Percentiles rank a stretch among this genome's conserved stretches.
Evolutionary conservation across 164 flowering plant genomes (phyloP).

Genomic region (Malania oleifera): DNA sequence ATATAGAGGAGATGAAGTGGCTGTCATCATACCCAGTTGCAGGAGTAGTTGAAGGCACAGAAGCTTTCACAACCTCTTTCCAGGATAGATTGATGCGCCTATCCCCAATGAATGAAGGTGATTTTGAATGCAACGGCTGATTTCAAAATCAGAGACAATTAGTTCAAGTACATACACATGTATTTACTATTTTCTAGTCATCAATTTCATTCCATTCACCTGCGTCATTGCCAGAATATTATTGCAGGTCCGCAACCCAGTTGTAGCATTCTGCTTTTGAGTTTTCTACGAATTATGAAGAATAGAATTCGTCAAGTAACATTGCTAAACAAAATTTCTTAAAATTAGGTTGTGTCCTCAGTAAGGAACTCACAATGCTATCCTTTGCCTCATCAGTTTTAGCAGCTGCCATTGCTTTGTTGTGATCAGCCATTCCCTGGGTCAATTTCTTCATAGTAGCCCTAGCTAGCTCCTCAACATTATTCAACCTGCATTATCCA

Average conservation of each 20-base stretch:
- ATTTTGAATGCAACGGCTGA: conserved; percentile 73
- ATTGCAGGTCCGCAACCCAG: conserved; percentile 84
- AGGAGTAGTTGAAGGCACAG: conserved; percentile 32
- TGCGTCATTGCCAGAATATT: conserved; percentile 89
- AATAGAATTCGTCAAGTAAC: conserved; percentile 4
- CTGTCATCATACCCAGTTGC: conserved; percentile 46
- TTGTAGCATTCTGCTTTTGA: conserved; percentile 68
- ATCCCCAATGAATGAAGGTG: conserved; percentile 87
- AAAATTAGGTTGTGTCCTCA: neutral
- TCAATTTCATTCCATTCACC: conserved; percentile 30
- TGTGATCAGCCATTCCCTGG: conserved; percentile 85
- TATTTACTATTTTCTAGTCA: neutral
- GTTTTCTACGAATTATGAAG: conserved; percentile 49
- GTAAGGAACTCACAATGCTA: conserved; percentile 51
- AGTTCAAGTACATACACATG: neutral
- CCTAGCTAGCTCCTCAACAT: conserved; percentile 74
- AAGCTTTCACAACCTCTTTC: conserved; percentile 70
- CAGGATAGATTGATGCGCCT: conserved; percentile 84
- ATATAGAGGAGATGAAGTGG: neutral
- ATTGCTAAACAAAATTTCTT: neutral
- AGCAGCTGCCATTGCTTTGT: conserved; percentile 83
- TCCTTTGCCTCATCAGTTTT: conserved; percentile 74
- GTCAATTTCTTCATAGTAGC: conserved; percentile 78
- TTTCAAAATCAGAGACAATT: neutral
- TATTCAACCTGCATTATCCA: conserved; percentile 49